Evolutionary conservation across 164 flowering plant species (phyloP), one percentile per base, ranked within the genome.

Genomic region (Vitis cinerea): DNA sequence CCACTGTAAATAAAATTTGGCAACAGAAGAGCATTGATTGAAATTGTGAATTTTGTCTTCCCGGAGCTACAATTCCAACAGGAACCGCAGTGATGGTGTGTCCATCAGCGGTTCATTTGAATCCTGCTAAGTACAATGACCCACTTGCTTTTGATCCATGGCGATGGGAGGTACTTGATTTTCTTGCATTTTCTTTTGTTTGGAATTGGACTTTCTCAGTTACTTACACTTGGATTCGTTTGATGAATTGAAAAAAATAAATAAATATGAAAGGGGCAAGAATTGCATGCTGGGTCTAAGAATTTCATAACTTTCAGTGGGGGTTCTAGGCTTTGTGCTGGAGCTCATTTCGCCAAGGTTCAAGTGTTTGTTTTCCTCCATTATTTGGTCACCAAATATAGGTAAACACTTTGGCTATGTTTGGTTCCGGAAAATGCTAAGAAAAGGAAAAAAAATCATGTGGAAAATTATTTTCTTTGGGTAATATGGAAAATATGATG

Each of bases 71-170:
- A 61, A 69, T 69, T 69, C 65, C 65, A 15, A 58, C 65, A 50
- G 60, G 65, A 5, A 60, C 66, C 66, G 11, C 27, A 10, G 53
- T 70, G 31, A 61, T 70, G 66, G 66, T 70, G 13, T 70, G 60
- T 62, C 72, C 66, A 19, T 56, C 52, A 7, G 53, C 54, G 14
- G 16, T 47, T 6, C 72, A 62, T 27, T 69, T 61, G 59, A 69
- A 69, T 53, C 65, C 72, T 51, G 30, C 29, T 30, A 52, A 15
- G 30, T 69, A 53, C 27, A 17, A 70, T 8, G 61, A 70, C 17
- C 72, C 72, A 9, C 52, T 70, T 44, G 65, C 59, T 8, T 70
- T 70, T 66, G 53, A 70, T 62, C 72, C 66, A 37, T 52, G 66
- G 60, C 44, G 54, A 54, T 70, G 66, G 72, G 53, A 61, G 66